phyloP scores from a whole-genome alignment of 139 green algal genomes.

The Dunaliella sp. region DNA sequence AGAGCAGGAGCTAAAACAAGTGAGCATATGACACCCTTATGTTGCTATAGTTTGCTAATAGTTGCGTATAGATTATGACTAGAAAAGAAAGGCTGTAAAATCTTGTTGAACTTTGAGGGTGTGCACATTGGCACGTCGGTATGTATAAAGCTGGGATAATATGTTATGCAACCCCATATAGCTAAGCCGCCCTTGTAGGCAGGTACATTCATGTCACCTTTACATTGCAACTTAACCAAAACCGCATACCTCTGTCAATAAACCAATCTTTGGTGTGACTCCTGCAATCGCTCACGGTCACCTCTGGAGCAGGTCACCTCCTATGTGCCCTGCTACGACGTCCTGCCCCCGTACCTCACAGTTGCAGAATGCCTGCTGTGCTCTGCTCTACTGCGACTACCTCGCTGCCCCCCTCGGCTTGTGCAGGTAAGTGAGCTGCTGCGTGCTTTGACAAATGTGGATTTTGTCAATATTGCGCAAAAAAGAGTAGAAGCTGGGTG shows the following conservation, averaged over 20 bases:
- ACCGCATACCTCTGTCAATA: too few species aligned
- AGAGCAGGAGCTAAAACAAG: constrained; percentile 3
- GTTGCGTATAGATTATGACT: too few species aligned
- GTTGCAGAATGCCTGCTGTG: constrained; percentile 68
- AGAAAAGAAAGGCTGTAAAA: too few species aligned
- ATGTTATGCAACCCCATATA: too few species aligned
- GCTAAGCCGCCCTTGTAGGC: too few species aligned
- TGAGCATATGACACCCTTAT: not conserved
- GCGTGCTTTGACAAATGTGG: not conserved
- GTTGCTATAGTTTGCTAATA: not conserved
- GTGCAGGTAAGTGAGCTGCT: constrained; percentile 5
- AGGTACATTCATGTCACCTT: too few species aligned
- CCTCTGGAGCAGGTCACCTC: constrained; percentile 48
- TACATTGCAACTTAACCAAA: too few species aligned
- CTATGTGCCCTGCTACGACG: constrained; percentile 64
- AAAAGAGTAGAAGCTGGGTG: not conserved
- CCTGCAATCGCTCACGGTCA: too few species aligned
- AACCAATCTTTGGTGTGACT: too few species aligned
- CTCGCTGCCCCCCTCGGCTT: not conserved
- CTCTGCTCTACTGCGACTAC: constrained; percentile 58
- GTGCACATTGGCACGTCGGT: too few species aligned
- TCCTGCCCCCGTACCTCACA: constrained; percentile 65
- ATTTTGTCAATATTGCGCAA: not conserved
- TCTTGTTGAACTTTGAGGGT: too few species aligned
- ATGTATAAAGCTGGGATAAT: too few species aligned